Base-by-base conservation (phyloP, 768 basidiomycete species). In the Suillus variegatus region DNA sequence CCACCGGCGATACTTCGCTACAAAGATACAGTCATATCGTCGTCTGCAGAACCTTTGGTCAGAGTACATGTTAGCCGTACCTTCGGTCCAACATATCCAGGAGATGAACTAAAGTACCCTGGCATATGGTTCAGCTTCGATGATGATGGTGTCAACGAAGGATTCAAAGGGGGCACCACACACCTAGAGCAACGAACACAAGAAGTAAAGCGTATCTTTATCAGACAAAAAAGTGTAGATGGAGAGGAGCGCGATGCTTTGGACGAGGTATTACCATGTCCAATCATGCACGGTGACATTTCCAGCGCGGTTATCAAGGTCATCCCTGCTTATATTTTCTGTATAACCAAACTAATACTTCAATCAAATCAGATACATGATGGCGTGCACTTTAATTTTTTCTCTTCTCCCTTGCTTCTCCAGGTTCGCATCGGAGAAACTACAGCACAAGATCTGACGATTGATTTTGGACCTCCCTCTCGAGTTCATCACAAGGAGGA, bases 401-500 rank as follows among this genome's bases (percentile, higher is more conserved):
- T 89, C 72, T 80, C 86, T 12, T 73, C 82, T 14, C 75, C 84
- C 5, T 72, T 72, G 44, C 82, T 85, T 20, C 70, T 94, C 28
- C 82, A 86, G 49, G 78, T 97, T 58, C 81, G 82, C 25, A 73
- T 97, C 20, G 88, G 92, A 28, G 80, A 86, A 69, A 95, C 93
- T 7, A 94, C 89, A 9, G 88, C 90, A 3, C 93, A 97, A 74
- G 94, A 95, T 74, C 77, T 96, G 54, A 85, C 81, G 2, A 79
- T 91, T 32, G 93, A 93, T 67, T 80, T 97, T 22, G 95, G 95
- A 7, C 83, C 91, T 16, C 94, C 95, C 6, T 78, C 88, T 18
- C 83, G 89, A 38, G 81, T 88, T 60, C 90, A 91, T 75, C 92
- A 93, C 79, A 95, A 95, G 74, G 94, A 95, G 63, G 95, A 96